Percentiles rank a stretch among this genome's conserved stretches.
phyloP scores from a whole-genome alignment of 345 rosid genomes.

The Reutealis trisperma region DNA sequence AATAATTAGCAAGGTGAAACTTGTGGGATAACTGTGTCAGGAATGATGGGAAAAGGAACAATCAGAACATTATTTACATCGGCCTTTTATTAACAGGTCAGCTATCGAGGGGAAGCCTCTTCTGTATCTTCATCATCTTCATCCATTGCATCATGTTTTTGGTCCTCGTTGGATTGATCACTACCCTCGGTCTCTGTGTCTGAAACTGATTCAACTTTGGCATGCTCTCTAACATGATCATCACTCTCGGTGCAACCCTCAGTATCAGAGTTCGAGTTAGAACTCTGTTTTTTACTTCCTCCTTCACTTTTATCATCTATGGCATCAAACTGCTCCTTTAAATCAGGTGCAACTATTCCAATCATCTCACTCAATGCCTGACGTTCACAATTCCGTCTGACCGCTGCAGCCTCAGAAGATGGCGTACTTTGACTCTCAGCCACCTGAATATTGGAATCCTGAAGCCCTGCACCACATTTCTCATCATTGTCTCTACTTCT shows the following conservation, averaged over 20 bases:
- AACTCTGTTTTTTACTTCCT: constrained; percentile 34
- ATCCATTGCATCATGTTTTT: constrained; percentile 49
- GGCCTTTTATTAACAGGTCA: constrained; percentile 5
- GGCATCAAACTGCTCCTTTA: constrained; percentile 50
- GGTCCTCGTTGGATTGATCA: constrained; percentile 33
- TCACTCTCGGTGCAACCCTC: constrained; percentile 48
- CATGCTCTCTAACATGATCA: constrained; percentile 18
- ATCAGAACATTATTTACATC: background rate
- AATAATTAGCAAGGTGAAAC: too few species aligned
- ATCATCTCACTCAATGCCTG: constrained; percentile 60
- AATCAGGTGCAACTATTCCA: constrained; percentile 64
- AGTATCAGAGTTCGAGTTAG: constrained; percentile 55
- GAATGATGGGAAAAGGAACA: background rate
- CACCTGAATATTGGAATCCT: constrained; percentile 45
- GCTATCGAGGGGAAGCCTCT: constrained; percentile 39
- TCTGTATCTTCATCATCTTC: constrained; percentile 59
- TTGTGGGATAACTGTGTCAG: background rate
- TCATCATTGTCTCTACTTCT: constrained; percentile 47
- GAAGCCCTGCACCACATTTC: constrained; percentile 35
- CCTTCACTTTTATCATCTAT: constrained; percentile 33
- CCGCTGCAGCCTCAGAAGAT: constrained; percentile 39
- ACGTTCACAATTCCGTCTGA: constrained; percentile 36
- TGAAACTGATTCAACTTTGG: constrained; percentile 27
- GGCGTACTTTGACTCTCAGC: constrained; percentile 65
- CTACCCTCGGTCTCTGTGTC: constrained; percentile 52